These are phyloP conservation scores for Bassia scoparia DNA, from an alignment of 148 eudicot species.

Conservation along the genomic window DNA sequence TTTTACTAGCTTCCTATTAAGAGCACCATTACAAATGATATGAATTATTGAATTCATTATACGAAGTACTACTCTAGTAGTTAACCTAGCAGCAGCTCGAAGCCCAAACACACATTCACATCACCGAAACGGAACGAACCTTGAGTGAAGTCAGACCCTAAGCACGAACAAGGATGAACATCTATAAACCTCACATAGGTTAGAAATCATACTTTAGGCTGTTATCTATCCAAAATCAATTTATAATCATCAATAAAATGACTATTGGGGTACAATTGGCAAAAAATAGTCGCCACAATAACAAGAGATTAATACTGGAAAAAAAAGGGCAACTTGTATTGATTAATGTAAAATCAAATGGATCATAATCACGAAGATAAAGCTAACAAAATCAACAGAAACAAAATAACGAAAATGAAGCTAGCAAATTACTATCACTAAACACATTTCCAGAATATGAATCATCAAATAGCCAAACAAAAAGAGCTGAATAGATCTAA, in stretches of 20 bases:
- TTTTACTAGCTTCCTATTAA: not conserved
- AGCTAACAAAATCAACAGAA: too few relatives aligned
- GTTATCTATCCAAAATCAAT: too few relatives aligned
- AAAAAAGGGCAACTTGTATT: not conserved
- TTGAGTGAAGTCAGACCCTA: too few relatives aligned
- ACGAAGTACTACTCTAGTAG: not conserved
- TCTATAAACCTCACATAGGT: too few relatives aligned
- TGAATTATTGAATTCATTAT: not conserved
- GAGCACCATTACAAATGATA: not conserved
- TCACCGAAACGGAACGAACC: not conserved
- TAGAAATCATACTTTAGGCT: too few relatives aligned
- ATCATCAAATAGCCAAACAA: not conserved
- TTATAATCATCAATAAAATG: too few relatives aligned
- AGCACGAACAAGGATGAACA: too few relatives aligned
- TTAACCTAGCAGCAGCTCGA: not conserved
- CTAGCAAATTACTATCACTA: not conserved
- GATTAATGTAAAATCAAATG: too few relatives aligned
- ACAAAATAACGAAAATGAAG: not conserved
- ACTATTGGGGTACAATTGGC: too few relatives aligned
- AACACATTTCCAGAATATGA: not conserved
- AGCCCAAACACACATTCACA: not conserved
- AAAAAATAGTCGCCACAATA: not conserved
- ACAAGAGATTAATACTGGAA: not conserved
- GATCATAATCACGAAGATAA: too few relatives aligned
- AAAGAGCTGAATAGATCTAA: not conserved